Base-by-base conservation (phyloP, 148 eudicot genomes). In the Silene latifolia region DNA sequence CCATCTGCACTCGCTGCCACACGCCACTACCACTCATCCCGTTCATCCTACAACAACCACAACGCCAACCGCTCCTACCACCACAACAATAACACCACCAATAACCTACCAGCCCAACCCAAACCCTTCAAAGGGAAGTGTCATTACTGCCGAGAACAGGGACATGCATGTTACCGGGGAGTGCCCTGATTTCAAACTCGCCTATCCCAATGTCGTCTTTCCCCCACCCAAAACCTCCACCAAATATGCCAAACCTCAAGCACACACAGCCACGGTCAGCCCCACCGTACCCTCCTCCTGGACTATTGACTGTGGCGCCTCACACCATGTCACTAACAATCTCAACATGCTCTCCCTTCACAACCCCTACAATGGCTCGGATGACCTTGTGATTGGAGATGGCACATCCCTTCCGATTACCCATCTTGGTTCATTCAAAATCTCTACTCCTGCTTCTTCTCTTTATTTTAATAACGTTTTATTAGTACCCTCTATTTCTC, bases 1-100 rank as follows among this genome's bases (percentile, higher is more conserved):
- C 63, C 63, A 58, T 58, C 63, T 8, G 63, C 63, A 11, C 63
- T 58, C 15, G 63, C 63, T 58, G 63, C 63, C 23, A 58, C 63
- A 8, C 23, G 8, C 17, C 63, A 58, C 11, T 7, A 58, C 63
- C 3, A 58, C 12, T 12, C 1, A 0, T 17, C 15, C 23, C 63
- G 1, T 12, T n/a, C n/a, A n/a, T 8, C 63, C 23, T 58, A 58
- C 23, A 58, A 14, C 63, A 58, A 8, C 63, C 11, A 58, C 63
- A 58, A 58, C 63, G 0, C n/a, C 63, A 58, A 2, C 29, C 63
- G 63, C 4, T 8, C 63, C 63, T 58, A 58, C 63, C 63, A 58
- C 14, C 5, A 27, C 1, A 27, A 27, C 29, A 27, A 58, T 12
- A 58, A 2, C 63, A 58, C n/a, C 63, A 58, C 7, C 63, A 58